Percentiles rank a stretch among this genome's conserved stretches.
phyloP scores from a whole-genome alignment of 805 yeast genomes.

The Hanseniaspora thailandica region DNA sequence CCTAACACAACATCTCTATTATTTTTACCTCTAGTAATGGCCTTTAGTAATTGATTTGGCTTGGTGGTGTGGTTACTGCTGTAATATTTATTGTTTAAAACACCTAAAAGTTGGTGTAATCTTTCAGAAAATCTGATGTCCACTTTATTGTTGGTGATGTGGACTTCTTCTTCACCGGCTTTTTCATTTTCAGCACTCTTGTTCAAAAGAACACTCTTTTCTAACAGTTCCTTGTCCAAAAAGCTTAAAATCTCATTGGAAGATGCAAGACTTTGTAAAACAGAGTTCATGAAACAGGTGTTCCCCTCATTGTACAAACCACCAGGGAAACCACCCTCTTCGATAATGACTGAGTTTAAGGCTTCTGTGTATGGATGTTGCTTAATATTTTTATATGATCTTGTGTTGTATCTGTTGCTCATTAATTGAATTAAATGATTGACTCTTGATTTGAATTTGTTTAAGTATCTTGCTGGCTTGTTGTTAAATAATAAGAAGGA shows the following conservation, averaged over 20 bases:
- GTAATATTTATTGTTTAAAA: constrained; percentile 47
- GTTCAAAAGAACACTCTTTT: constrained; percentile 14
- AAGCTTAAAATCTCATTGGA: constrained; percentile 49
- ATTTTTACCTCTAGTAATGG: constrained; percentile 61
- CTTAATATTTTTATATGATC: constrained; percentile 6
- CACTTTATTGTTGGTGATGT: constrained; percentile 17
- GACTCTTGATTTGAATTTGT: constrained; percentile 14
- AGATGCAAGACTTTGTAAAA: constrained; percentile 70
- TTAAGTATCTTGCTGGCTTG: constrained; percentile 14
- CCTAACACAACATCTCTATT: constrained; percentile 67
- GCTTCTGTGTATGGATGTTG: constrained; percentile 14
- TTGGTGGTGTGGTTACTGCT: constrained; percentile 44
- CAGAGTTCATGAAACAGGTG: constrained; percentile 90
- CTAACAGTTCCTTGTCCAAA: constrained; percentile 35
- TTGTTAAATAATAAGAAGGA: constrained; percentile 12
- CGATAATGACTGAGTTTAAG: constrained; percentile 29
- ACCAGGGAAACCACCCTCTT: constrained; percentile 64
- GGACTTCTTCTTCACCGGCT: constrained; percentile 20
- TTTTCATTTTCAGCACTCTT: constrained; percentile 18
- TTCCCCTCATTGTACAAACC: constrained; percentile 85
- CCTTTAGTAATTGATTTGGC: constrained; percentile 47
- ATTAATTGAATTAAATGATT: constrained; percentile 13
- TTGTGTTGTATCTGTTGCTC: constrained; percentile 13
- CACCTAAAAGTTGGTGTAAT: constrained; percentile 40
- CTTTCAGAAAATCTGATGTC: constrained; percentile 42